Evolutionary conservation across 169 alveolate species (phyloP).

Genomic region (Blepharisma undulans): DNA sequence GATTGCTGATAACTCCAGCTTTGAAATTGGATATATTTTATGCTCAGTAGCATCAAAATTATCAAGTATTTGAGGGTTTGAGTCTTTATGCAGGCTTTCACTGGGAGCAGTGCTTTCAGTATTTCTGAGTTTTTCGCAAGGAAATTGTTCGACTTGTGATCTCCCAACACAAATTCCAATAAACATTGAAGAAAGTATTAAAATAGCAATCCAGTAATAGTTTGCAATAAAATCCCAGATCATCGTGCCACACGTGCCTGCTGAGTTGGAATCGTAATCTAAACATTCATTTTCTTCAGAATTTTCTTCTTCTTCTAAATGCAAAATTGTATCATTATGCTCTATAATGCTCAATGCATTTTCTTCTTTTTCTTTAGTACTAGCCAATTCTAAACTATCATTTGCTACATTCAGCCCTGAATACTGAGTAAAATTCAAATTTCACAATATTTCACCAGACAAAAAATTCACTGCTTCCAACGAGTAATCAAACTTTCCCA

Average conservation of each 20-base stretch:
- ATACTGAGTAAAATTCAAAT: not conserved
- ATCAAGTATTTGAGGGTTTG: not conserved
- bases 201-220: not conserved
- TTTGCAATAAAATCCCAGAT: not conserved
- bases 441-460: not conserved
- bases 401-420: not conserved
- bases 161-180: not conserved
- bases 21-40: not conserved
- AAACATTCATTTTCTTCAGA: not conserved
- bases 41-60: not conserved
- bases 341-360: not conserved
- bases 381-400: not conserved
- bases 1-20: not conserved
- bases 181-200: not conserved
- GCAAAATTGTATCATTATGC: not conserved
- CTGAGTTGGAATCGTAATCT: not conserved
- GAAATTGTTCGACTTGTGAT: not conserved
- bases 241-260: not conserved
- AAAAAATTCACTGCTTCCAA: not conserved
- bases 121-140: not conserved
- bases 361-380: not conserved
- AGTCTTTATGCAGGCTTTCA: not conserved
- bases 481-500: not conserved
- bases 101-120: not conserved
- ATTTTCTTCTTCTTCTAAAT: not conserved